Evolutionary conservation across 2,329 filamentous ascomycete genomes (phyloP), one percentile per base, ranked within the genome.

Genomic region (Parasarocladium wereldwijsianum): DNA sequence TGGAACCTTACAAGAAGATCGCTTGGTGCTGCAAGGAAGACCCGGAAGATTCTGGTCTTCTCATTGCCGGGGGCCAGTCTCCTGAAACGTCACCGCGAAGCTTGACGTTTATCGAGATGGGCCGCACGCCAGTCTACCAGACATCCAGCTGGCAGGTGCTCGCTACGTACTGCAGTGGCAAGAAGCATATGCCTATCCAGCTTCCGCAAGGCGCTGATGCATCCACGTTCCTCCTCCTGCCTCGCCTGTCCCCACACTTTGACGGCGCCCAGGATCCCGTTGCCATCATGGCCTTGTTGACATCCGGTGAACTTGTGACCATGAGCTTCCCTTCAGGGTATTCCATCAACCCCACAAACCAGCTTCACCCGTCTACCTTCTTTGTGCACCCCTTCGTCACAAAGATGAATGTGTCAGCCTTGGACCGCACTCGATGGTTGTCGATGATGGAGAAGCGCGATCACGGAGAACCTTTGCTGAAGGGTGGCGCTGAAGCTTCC

Each of bases 1-100:
- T 80, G 36, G 77, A 82, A 32, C 83, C 84, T 1, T 79, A 87
- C 36, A 70, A 72, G 36, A 76, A 75, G 37, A 73, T 96, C 33
- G 69, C 76, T 2, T 98, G 90, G 90, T 98, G 90, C 54, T 87
- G 83, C 34, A 94, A 94, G 49, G 67, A 76, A 35, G 93, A 96
- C 45, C 79, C 85, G 1, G 90, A 98, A 44, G 87, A 98, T 44
- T 96, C 85, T 12, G 87, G 76, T 2, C 62, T 98, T 15, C 56
- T 98, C 22, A 67, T 98, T 32, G 81, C 85, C 3, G 90, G 90
- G 17, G 90, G 90, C 4, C 69, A 78, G 36, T 62, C 70, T 2
- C 66, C 70, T 1, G 76, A 76, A 12, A 66, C 73, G 22, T 62
- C 70, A 4, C 67, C 73, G 5, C 85, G 81, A 50, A 83, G 82